Conservation (phyloP, 179 eudicot species). For the Silene noctiflora region DNA sequence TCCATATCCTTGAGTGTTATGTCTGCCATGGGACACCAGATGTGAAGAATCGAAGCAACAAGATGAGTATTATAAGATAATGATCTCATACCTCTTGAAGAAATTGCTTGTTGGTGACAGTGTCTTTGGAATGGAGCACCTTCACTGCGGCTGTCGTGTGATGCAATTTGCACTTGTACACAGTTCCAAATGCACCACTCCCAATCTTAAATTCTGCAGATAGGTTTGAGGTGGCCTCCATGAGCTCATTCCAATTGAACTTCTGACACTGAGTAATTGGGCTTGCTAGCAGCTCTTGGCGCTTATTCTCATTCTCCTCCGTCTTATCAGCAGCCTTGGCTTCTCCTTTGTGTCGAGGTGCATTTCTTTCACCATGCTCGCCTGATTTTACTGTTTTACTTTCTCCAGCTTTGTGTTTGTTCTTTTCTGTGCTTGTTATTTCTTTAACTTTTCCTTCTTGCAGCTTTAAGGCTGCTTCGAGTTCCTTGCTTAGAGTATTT, state of each 20-base stretch:
- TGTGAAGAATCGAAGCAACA: no score
- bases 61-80: background rate
- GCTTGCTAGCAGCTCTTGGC: slow-evolving; percentile 42
- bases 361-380: slow-evolving; percentile 42
- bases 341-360: slow-evolving; percentile 42
- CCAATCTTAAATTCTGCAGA: slow-evolving; percentile 62
- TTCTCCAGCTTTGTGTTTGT: slow-evolving; percentile 27
- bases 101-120: slow-evolving; percentile 58
- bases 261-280: slow-evolving; percentile 47
- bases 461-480: slow-evolving; percentile 14
- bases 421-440: background rate
- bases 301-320: slow-evolving; percentile 45
- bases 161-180: slow-evolving; percentile 67
- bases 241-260: slow-evolving; percentile 71
- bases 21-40: no score
- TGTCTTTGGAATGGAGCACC: slow-evolving; percentile 59
- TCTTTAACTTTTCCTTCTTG: slow-evolving; percentile 3
- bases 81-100: slow-evolving; percentile 61
- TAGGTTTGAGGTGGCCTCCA: slow-evolving; percentile 59
- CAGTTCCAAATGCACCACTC: slow-evolving; percentile 71
- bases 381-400: slow-evolving; percentile 33
- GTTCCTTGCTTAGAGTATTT: slow-evolving; percentile 17
- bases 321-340: slow-evolving; percentile 42
- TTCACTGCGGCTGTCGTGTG: slow-evolving; percentile 73
- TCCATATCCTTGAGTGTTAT: no score